Evolutionary conservation across 1,139 yeast species (phyloP).

Genomic region (Diutina scorzettiae): DNA sequence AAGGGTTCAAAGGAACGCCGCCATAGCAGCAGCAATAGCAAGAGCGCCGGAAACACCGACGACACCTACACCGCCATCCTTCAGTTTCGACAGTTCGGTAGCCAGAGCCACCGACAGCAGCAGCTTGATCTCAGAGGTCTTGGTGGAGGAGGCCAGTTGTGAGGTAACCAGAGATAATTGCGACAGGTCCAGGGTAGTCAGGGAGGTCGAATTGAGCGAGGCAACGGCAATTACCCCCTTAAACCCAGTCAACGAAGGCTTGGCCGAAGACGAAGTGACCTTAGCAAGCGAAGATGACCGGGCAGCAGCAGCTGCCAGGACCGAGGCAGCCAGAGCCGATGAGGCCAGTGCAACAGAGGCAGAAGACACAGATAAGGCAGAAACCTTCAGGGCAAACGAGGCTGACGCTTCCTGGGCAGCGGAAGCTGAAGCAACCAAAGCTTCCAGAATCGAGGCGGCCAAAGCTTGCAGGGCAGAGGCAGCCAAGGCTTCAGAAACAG

Average conservation of each 20-base stretch:
- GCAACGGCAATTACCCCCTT: slow-evolving; percentile 4
- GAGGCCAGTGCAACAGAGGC: not conserved
- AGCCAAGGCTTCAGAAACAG: not conserved
- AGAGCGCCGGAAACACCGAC: slow-evolving; percentile 1
- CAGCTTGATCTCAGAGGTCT: not conserved
- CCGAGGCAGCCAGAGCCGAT: not conserved
- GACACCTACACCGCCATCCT: not conserved
- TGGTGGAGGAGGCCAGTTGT: not conserved
- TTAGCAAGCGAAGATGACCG: not conserved
- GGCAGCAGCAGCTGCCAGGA: not conserved
- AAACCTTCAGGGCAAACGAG: not conserved
- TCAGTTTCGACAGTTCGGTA: not conserved
- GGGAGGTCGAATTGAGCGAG: not conserved
- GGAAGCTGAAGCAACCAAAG: not conserved
- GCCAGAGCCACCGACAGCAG: not conserved
- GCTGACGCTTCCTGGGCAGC: not conserved
- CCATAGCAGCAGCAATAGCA: slow-evolving; percentile 1
- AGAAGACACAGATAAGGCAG: not conserved
- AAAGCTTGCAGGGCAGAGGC: not conserved
- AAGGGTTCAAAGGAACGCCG: not conserved
- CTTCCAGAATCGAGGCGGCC: not conserved
- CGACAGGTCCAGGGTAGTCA: not conserved
- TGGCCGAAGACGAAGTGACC: not conserved
- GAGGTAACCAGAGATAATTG: not conserved
- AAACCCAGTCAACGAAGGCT: slow-evolving; percentile 2